A percentile compares a stretch with the other conserved stretches of the same genome.
These are phyloP conservation scores for Acorus gramineus DNA, from an alignment of 106 monocot species.

Conservation along the genomic window DNA sequence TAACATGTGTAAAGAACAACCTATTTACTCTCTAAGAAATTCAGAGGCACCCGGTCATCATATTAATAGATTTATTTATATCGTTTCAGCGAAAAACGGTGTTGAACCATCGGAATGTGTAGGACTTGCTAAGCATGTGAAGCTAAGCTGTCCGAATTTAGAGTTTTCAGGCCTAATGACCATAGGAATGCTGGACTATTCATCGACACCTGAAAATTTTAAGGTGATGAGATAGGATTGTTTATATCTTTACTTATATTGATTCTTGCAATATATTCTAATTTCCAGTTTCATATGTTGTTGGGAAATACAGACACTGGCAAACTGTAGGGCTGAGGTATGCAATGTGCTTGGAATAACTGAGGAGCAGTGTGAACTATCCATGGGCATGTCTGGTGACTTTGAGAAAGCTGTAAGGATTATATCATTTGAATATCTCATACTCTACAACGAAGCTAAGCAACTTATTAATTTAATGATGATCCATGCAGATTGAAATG, in stretches of 20 bases:
- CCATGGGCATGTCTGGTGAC: constrained; percentile 98
- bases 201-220: constrained; percentile 89
- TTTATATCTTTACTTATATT: background rate
- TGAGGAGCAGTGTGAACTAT: constrained; percentile 53
- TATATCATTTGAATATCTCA: background rate
- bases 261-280: background rate
- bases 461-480: background rate
- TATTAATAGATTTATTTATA: no score
- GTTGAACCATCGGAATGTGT: constrained; percentile 66
- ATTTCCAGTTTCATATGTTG: background rate
- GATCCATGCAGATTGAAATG: constrained; percentile 77
- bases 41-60: no score
- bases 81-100: constrained; percentile 72
- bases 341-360: constrained; percentile 54
- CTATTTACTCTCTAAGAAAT: no score
- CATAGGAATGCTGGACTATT: constrained; percentile 70
- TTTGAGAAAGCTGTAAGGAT: constrained; percentile 75
- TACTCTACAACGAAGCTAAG: no score
- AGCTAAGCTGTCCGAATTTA: constrained; percentile 58
- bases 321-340: constrained; percentile 47
- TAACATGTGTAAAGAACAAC: no score
- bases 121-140: constrained; percentile 68
- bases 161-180: constrained; percentile 89
- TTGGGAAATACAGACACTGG: constrained; percentile 32
- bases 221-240: constrained; percentile 14